phyloP scores from a whole-genome alignment of 2,329 filamentous ascomycete genomes.

The Claviceps arundinis region DNA sequence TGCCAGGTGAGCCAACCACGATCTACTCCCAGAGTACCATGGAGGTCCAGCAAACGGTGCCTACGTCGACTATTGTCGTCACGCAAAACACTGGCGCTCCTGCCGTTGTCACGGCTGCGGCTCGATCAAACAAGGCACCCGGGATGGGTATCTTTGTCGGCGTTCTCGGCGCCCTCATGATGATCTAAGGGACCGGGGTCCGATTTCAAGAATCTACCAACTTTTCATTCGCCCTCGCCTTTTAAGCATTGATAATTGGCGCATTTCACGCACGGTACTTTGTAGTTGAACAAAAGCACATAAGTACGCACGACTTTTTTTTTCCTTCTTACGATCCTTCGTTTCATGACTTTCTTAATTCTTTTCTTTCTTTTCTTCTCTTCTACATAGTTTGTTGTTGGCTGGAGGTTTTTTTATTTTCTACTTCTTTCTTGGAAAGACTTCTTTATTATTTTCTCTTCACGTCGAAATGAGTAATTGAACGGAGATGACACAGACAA shows the following conservation, averaged over 20 bases:
- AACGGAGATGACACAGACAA: background rate
- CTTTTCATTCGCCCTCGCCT: background rate
- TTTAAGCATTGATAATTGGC: too few species aligned
- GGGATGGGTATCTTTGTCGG: conserved; percentile 17
- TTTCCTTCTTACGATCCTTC: background rate
- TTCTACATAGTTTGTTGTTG: too few species aligned
- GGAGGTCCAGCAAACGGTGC: conserved; percentile 10
- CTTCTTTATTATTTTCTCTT: too few species aligned
- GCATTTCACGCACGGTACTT: background rate
- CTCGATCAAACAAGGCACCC: conserved; percentile 17
- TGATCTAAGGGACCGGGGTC: conserved; percentile 2
- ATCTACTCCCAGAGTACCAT: conserved; percentile 25
- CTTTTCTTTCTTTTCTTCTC: background rate
- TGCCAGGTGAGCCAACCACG: conserved; percentile 23
- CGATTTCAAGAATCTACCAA: background rate
- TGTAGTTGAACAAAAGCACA: too few species aligned
- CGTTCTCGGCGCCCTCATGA: conserved; percentile 6
- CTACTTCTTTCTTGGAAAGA: background rate
- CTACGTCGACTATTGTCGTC: conserved; percentile 15
- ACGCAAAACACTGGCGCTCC: background rate
- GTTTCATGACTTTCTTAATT: background rate
- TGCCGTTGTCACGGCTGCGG: conserved; percentile 13
- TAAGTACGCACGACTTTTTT: background rate
- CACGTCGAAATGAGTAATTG: background rate
- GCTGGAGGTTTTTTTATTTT: too few species aligned